These are phyloP conservation scores for Kazachstania sp. DNA, from an alignment of 1,139 yeast genomes.

Conservation along the genomic window DNA sequence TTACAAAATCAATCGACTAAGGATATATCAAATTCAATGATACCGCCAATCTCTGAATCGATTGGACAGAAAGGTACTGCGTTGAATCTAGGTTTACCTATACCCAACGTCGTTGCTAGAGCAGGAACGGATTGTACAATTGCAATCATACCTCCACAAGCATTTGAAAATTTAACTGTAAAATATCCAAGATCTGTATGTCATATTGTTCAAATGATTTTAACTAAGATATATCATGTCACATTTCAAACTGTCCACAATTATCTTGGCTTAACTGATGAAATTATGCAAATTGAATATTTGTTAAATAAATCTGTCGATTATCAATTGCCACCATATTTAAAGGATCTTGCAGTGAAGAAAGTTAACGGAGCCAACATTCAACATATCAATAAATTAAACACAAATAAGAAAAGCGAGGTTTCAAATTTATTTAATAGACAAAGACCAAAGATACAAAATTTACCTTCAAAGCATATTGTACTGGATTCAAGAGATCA, in stretches of 20 bases:
- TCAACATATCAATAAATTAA: neutral
- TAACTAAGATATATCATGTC: slow-evolving; percentile 78
- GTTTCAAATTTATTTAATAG: neutral
- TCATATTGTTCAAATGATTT: slow-evolving; percentile 86
- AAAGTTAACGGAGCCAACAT: slow-evolving; percentile 26
- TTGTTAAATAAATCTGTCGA: slow-evolving; percentile 47
- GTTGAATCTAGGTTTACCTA: neutral
- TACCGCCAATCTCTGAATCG: neutral
- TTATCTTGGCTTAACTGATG: slow-evolving; percentile 77
- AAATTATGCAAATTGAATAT: slow-evolving; percentile 69
- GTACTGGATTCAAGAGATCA: slow-evolving; percentile 51
- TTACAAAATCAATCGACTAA: neutral
- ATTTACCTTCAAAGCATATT: slow-evolving; percentile 52
- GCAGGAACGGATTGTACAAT: slow-evolving; percentile 57
- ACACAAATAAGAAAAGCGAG: neutral
- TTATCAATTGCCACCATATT: slow-evolving; percentile 53
- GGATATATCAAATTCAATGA: neutral
- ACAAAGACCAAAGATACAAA: neutral
- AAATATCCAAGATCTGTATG: slow-evolving; percentile 87
- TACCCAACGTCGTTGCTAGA: slow-evolving; percentile 34
- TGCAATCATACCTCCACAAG: slow-evolving; percentile 81
- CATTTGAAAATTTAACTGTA: slow-evolving; percentile 65
- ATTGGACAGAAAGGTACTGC: neutral
- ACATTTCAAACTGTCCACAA: slow-evolving; percentile 85
- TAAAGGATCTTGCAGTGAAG: slow-evolving; percentile 46